Evolutionary conservation across 2,329 filamentous ascomycete genomes (phyloP).

Genomic region (Calonectria pseudoreteaudii): DNA sequence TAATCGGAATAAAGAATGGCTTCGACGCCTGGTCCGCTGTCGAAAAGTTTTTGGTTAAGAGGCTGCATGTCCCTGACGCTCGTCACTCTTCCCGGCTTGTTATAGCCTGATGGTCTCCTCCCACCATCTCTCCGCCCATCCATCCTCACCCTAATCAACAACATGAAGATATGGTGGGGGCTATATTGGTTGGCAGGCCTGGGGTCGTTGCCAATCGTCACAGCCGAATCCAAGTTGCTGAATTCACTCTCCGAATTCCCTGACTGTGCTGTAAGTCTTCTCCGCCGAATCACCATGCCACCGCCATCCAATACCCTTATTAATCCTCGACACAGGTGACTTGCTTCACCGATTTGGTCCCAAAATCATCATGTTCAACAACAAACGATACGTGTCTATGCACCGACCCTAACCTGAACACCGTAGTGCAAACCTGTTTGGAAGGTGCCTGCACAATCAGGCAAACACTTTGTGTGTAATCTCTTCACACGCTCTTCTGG

Average conservation of each 20-base stretch:
- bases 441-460: neutral
- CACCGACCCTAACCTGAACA: neutral
- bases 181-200: neutral
- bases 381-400: neutral
- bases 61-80: neutral
- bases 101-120: no score
- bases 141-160: neutral
- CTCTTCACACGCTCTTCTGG: no score
- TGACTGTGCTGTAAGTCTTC: neutral
- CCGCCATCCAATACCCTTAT: no score
- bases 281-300: neutral
- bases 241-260: neutral
- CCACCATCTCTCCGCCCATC: neutral
- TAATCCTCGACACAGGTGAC: neutral
- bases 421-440: neutral
- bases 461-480: neutral
- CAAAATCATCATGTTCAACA: neutral
- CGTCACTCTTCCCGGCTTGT: neutral
- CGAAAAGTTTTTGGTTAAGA: neutral
- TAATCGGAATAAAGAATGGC: neutral
- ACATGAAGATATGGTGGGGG: neutral
- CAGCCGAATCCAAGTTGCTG: neutral
- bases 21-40: neutral
- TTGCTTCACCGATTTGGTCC: neutral
- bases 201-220: neutral